Conservation (phyloP, 2,329 filamentous ascomycete species). For the Fusarium austroafricanum region DNA sequence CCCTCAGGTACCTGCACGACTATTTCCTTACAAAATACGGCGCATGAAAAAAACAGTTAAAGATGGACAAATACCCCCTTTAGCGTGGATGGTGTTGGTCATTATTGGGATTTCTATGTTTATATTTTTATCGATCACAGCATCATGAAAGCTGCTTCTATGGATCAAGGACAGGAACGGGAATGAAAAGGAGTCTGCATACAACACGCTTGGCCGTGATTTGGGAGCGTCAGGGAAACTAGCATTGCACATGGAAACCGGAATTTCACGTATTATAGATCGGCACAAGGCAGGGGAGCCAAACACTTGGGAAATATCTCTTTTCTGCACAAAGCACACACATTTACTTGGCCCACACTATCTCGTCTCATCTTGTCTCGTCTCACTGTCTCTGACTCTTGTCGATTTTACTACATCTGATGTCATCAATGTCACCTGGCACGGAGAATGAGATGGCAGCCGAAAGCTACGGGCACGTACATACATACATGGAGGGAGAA, state of each 20-base stretch:
- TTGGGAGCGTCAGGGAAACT: constrained; percentile 41
- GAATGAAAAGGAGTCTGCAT: constrained; percentile 46
- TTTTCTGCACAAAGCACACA: constrained; percentile 35
- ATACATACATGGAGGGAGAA: background rate
- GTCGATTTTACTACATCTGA: constrained; percentile 6
- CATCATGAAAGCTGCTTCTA: constrained; percentile 23
- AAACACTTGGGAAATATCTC: constrained; percentile 43
- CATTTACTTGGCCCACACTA: constrained; percentile 25
- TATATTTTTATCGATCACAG: constrained; percentile 27
- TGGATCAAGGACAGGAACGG: constrained; percentile 33
- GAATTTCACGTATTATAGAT: constrained; percentile 46
- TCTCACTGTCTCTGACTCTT: constrained; percentile 16
- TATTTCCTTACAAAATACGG: constrained; percentile 45
- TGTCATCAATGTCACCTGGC: constrained; percentile 2
- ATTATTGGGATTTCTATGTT: constrained; percentile 38
- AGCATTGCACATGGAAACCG: constrained; percentile 43
- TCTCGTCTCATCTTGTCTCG: background rate
- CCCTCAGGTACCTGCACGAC: constrained; percentile 22
- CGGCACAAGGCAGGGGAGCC: constrained; percentile 43
- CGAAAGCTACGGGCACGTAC: background rate
- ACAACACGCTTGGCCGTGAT: constrained; percentile 44
- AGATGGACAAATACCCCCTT: constrained; percentile 50
- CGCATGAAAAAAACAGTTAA: constrained; percentile 48
- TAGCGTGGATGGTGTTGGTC: constrained; percentile 45
- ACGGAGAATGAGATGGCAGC: constrained; percentile 9